phyloP scores from a whole-genome alignment of 208 protist genomes.

The Sergeia podlipaevii region DNA sequence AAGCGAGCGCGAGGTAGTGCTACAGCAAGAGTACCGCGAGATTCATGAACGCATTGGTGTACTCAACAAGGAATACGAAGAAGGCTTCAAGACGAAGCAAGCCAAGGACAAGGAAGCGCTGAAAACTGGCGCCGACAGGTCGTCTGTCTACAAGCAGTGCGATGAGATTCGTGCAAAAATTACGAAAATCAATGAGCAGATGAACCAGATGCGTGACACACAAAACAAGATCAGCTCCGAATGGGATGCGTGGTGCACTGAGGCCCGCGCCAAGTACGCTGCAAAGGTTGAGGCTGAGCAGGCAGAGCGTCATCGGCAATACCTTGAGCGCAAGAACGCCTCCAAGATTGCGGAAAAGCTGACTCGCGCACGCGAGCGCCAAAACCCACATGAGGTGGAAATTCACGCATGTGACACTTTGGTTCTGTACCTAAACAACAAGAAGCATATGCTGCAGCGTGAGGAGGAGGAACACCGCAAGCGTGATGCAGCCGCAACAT shows the following conservation, averaged over 20 bases:
- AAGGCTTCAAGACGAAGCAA: constrained; percentile 40
- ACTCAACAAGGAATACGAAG: constrained; percentile 59
- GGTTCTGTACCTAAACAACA: constrained; percentile 60
- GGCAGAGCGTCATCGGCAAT: constrained; percentile 40
- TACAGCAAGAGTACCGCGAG: constrained; percentile 72
- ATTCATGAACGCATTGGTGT: constrained; percentile 72
- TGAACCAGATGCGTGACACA: constrained; percentile 39
- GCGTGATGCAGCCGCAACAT: constrained; percentile 47
- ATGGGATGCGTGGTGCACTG: constrained; percentile 69
- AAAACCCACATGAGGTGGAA: constrained; percentile 67
- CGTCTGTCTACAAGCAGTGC: constrained; percentile 56
- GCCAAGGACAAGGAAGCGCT: constrained; percentile 51
- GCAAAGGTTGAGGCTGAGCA: constrained; percentile 54
- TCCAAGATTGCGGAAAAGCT: constrained; percentile 53
- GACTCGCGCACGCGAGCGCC: constrained; percentile 34
- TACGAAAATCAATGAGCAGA: constrained; percentile 37
- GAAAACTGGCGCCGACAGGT: constrained; percentile 20
- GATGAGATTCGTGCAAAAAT: constrained; percentile 35
- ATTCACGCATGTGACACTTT: constrained; percentile 50
- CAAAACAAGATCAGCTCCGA: constrained; percentile 25
- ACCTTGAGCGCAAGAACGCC: constrained; percentile 49
- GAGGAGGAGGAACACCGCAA: constrained; percentile 52
- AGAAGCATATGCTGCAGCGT: constrained; percentile 49
- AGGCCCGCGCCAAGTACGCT: constrained; percentile 54
- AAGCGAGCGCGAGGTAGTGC: constrained; percentile 53